Conservation (phyloP, 371 early-diverging fungal species). For the Blyttiomyces sp. region DNA sequence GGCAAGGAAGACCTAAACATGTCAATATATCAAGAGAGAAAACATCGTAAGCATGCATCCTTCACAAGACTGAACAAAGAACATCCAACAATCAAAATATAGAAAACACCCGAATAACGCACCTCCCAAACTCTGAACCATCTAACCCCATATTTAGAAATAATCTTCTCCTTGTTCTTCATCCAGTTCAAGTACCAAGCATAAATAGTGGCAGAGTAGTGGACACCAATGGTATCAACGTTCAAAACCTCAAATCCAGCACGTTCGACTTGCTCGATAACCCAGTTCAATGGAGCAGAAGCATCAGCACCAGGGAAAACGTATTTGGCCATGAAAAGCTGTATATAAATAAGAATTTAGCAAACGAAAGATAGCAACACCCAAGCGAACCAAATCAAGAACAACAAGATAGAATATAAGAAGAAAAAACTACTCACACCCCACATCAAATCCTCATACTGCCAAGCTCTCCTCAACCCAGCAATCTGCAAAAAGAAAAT, state of each 20-base stretch:
- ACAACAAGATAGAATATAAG: neutral
- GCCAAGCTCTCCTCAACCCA: slow-evolving; percentile 87
- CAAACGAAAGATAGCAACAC: neutral
- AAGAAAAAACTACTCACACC: slow-evolving; percentile 51
- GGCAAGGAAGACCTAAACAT: slow-evolving; percentile 85
- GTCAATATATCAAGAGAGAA: too few relatives aligned
- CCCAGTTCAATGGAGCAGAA: slow-evolving; percentile 92
- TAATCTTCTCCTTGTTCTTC: slow-evolving; percentile 81
- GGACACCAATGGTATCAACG: slow-evolving; percentile 90
- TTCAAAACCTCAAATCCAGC: slow-evolving; percentile 90
- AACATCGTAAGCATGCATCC: neutral
- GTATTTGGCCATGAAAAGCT: slow-evolving; percentile 95
- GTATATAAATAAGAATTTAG: neutral
- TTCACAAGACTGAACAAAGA: slow-evolving; percentile 2
- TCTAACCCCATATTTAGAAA: slow-evolving; percentile 79
- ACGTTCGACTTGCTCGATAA: slow-evolving; percentile 76
- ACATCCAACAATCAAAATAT: too few relatives aligned
- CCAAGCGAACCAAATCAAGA: too few relatives aligned
- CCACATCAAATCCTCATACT: slow-evolving; percentile 84
- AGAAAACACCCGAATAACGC: too few relatives aligned
- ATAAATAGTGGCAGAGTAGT: slow-evolving; percentile 93
- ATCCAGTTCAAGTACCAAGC: slow-evolving; percentile 98
- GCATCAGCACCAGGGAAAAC: slow-evolving; percentile 98
- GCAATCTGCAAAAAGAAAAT: slow-evolving; percentile 96
- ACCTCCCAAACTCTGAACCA: slow-evolving; percentile 62